Base-by-base conservation (phyloP, 2,329 filamentous ascomycete species). In the Dothidotthia symphoricarpi region DNA sequence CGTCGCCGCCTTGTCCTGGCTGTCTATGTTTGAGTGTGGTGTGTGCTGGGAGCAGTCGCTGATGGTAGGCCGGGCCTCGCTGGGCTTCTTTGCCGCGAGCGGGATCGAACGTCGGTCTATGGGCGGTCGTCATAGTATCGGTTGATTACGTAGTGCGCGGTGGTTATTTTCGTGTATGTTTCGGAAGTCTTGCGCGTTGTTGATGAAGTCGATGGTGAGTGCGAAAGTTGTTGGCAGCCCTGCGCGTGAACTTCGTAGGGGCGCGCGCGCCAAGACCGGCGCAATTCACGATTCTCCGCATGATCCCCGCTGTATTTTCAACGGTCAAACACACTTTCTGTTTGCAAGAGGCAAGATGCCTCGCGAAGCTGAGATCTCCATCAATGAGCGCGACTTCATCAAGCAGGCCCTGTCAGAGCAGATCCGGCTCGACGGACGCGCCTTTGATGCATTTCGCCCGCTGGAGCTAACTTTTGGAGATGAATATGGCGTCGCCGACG, bases 101-200 rank as follows among this genome's bases (percentile, higher is more conserved):
- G 51, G 93, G 93, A 67, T 98, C 93, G 64, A 98, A 98, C 0
- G 93, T 98, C 39, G 93, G 93, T 72, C 93, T 86, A 65, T 83
- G 81, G 41, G 81, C 81, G 70, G 69, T 71, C 25, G 66, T 69
- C 73, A 75, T 75, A 11, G 47, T 69, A 41, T 10, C 9, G 24
- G 6, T 10, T 2, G 27, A n/a, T 34, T 31, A 16, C 37, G 16
- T 4, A 3, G 7, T 9, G 12, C 3, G 3, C 1, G 14, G 6
- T 6, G n/a, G 16, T 27, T 30, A 2, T 15, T 10, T 14, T 30
- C 15, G 13, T 11, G n/a, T 16, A 3, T 22, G 29, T 58, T 61
- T 62, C 59, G 59, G 59, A 56, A 57, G 59, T 62, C 59, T 62
- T 51, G 41, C 38, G 51, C 32, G 49, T 50, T 27, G 30, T 39